These are phyloP conservation scores for Breynia disticha DNA, from an alignment of 441 rosid species.

Conservation along the genomic window DNA sequence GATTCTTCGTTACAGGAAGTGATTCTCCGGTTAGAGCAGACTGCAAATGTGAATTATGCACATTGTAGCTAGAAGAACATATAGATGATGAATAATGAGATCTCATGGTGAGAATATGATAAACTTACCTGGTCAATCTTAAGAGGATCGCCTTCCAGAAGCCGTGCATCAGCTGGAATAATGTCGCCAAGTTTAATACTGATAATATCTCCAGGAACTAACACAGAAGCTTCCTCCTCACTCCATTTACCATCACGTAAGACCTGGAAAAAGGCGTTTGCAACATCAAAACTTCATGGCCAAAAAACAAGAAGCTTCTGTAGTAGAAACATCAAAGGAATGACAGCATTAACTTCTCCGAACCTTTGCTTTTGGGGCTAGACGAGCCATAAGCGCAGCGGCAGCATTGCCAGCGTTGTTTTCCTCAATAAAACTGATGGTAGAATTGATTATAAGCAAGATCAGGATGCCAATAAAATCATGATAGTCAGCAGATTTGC, in stretches of 20 bases:
- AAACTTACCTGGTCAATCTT: slow-evolving; percentile 54
- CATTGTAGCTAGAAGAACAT: too few species aligned
- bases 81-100: too few species aligned
- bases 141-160: slow-evolving; percentile 54
- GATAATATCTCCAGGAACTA: slow-evolving; percentile 73
- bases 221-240: slow-evolving; percentile 69
- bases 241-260: slow-evolving; percentile 76
- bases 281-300: too few species aligned
- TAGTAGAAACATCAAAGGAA: too few species aligned
- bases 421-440: slow-evolving; percentile 88
- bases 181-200: slow-evolving; percentile 49
- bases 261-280: slow-evolving; percentile 27
- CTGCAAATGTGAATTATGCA: slow-evolving; percentile 16
- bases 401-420: slow-evolving; percentile 96
- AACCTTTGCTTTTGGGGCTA: slow-evolving; percentile 93
- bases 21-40: slow-evolving; percentile 60
- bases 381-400: slow-evolving; percentile 96
- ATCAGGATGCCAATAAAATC: slow-evolving; percentile 80
- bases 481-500: slow-evolving; percentile 80
- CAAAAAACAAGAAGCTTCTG: too few species aligned
- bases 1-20: slow-evolving; percentile 48
- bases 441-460: slow-evolving; percentile 70
- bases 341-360: neutral
- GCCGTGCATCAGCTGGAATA: slow-evolving; percentile 55
- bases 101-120: neutral